Evolutionary conservation across 805 yeast species (phyloP).

Genomic region (Nakazawaea wyomingensis): DNA sequence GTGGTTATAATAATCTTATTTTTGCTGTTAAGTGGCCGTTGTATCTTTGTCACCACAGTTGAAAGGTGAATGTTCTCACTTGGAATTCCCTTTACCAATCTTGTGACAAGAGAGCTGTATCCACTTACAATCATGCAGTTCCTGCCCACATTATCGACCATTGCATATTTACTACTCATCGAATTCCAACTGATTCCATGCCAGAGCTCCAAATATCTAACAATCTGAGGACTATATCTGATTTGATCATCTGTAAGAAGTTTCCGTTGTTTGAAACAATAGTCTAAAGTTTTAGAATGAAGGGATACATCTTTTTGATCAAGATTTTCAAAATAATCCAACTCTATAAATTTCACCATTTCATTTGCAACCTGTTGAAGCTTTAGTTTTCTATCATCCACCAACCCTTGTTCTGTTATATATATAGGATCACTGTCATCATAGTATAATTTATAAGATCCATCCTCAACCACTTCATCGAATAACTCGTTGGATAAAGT

Average conservation of each 20-base stretch:
- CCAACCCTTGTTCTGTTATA: conserved; percentile 17
- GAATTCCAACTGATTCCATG: conserved; percentile 67
- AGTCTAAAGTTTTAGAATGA: conserved; percentile 40
- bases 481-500: conserved; percentile 63
- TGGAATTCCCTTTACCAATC: conserved; percentile 37
- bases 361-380: conserved; percentile 48
- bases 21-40: conserved; percentile 17
- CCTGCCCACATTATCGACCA: conserved; percentile 72
- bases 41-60: conserved; percentile 37
- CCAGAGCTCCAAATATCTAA: conserved; percentile 69
- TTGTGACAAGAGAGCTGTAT: conserved; percentile 46
- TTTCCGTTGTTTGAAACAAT: conserved; percentile 38
- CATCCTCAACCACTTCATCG: conserved; percentile 36
- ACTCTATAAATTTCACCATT: conserved; percentile 51
- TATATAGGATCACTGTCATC: conserved; percentile 27
- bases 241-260: conserved; percentile 49
- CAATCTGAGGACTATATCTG: conserved; percentile 42
- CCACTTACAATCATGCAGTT: conserved; percentile 66
- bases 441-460: conserved; percentile 25
- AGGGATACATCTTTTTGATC: conserved; percentile 49
- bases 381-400: conserved; percentile 13
- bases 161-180: conserved; percentile 63
- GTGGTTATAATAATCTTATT: conserved; percentile 29
- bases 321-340: conserved; percentile 46
- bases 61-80: conserved; percentile 31